Conservation (phyloP, 331 rosid species). For the Malus hybrid region DNA sequence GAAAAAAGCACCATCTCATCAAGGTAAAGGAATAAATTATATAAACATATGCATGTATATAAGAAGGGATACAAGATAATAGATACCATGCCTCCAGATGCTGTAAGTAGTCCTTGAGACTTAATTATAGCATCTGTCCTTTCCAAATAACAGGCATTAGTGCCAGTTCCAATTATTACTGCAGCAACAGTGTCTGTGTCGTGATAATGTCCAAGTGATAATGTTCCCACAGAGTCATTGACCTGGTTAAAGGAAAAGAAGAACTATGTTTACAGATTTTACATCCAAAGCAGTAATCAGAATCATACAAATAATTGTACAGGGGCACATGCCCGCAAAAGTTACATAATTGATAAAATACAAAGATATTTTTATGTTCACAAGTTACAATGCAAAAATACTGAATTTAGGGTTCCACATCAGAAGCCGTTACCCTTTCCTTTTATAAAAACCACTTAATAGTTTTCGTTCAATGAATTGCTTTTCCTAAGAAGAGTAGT, state of each 20-base stretch:
- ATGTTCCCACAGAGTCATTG: conserved; percentile 74
- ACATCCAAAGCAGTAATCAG: not conserved
- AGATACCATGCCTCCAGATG: conserved; percentile 69
- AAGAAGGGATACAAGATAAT: not conserved
- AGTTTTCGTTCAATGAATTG: not conserved
- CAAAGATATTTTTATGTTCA: not conserved
- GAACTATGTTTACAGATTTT: not conserved
- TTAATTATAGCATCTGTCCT: conserved; percentile 77
- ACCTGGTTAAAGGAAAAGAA: conserved; percentile 38
- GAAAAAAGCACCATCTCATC: not conserved
- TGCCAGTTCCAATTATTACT: conserved; percentile 71
- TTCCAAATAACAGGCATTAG: conserved; percentile 86
- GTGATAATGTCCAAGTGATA: conserved; percentile 74
- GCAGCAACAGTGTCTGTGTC: conserved; percentile 84
- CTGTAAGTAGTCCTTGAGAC: conserved; percentile 66
- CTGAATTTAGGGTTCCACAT: not conserved
- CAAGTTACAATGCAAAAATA: not conserved
- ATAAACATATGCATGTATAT: not conserved
- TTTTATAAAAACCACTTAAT: not conserved
- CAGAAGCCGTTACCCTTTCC: not conserved
- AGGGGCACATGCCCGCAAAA: not conserved
- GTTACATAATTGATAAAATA: not conserved
- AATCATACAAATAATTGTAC: not conserved
- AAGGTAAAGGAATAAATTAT: not conserved
- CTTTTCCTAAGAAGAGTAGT: not conserved